Evolutionary conservation across 371 early-diverging fungal species (phyloP), one percentile per base, ranked within the genome.

Genomic region (Saksenaea vasiformis): DNA sequence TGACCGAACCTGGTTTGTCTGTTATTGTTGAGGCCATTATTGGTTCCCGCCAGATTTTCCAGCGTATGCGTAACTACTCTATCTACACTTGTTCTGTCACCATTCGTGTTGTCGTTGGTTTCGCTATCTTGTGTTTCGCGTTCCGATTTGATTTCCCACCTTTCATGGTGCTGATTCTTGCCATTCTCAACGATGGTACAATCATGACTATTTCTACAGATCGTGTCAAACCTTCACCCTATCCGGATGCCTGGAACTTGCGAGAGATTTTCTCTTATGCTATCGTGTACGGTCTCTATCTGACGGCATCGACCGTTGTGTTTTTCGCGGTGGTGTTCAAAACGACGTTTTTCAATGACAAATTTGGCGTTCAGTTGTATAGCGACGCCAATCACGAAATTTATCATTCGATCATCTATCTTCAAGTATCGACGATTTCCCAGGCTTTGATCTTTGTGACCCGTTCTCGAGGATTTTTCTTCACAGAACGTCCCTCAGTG

Each of bases 1-100:
- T 92, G 69, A 85, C 88, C 24, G 86, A 83, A 63, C 88, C 90
- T 56, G 93, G 93, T 76, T 85, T 92, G 61, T 86, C 87, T 60
- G 87, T 89, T 57, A 86, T 90, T 62, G 84, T 87, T 65, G 86
- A 85, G 61, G 87, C 86, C 58, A 78, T 87, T 58, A 81, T 85
- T 65, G 79, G 78, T 66, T 83, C 87, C 47, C 82, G 89, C 60
- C 84, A 85, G 75, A 87, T 89, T 70, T 89, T 89, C 80, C 87
- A 89, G 64, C 89, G 89, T 64, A 87, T 87, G 85, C 78, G 76
- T 60, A 74, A 78, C 64, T 85, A 85, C 72, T 78, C 85, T 27
- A 82, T 82, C 68, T 85, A 85, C 74, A 85, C 82, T 43, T 85
- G 85, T 70, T 80, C 85, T 19, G 82, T 85, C 67, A 85, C 85